Conservation (phyloP, 129 eudicot species). For the Chrysanthemum makinoi region DNA sequence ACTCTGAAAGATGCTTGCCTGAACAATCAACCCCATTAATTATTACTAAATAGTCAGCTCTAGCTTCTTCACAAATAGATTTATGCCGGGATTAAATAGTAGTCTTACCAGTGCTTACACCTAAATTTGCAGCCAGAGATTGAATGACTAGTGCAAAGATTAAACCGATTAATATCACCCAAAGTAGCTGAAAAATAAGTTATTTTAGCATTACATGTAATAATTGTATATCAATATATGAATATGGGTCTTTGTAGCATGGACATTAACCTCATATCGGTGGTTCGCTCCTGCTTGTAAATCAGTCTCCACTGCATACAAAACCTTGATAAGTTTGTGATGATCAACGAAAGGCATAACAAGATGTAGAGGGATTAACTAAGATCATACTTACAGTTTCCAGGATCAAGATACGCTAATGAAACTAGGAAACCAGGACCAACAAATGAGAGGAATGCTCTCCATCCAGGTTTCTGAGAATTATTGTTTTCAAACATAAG, state of each 20-base stretch:
- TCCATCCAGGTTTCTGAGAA: conserved; percentile 83
- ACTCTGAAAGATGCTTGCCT: conserved; percentile 88
- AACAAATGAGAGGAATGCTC: conserved; percentile 59
- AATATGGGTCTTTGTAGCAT: background rate
- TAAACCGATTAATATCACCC: conserved; percentile 89
- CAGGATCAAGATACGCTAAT: conserved; percentile 94
- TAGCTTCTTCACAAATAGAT: background rate
- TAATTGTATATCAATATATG: background rate
- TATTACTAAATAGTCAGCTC: background rate
- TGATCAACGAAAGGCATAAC: background rate
- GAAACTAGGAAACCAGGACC: conserved; percentile 99
- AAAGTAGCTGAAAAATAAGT: conserved; percentile 57
- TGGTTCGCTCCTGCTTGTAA: conserved; percentile 98
- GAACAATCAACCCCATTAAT: background rate
- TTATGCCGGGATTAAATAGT: background rate
- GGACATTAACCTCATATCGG: conserved; percentile 62
- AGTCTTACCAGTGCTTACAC: conserved; percentile 75
- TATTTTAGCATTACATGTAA: background rate
- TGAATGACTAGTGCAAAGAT: conserved; percentile 90
- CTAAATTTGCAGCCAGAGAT: conserved; percentile 95
- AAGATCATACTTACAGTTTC: conserved; percentile 59
- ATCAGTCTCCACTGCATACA: conserved; percentile 88
- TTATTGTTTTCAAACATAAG: background rate
- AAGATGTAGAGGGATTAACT: background rate
- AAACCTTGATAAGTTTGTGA: conserved; percentile 14